These are phyloP conservation scores for Anaeramoeba flamelloides DNA, from an alignment of 78 protist species.

Conservation along the genomic window DNA sequence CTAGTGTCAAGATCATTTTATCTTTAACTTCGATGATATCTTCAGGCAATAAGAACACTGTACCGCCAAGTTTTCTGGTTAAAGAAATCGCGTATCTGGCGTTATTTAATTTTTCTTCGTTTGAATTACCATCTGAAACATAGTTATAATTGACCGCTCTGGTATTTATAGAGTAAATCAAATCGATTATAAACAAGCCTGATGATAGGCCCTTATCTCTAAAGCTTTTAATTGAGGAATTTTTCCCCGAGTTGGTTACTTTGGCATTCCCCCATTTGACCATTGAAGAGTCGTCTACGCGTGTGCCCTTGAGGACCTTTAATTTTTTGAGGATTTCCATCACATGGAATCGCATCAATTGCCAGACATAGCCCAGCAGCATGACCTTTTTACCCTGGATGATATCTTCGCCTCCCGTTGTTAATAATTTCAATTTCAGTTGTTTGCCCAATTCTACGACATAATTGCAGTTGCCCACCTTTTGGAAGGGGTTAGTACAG, in stretches of 20 bases:
- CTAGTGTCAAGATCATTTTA: constrained; percentile 10
- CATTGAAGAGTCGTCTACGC: too few species aligned
- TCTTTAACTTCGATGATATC: constrained; percentile 11
- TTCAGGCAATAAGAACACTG: constrained; percentile 11
- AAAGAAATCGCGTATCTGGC: constrained; percentile 15
- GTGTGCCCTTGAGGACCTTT: too few species aligned
- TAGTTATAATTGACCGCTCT: constrained; percentile 3
- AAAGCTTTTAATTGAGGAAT: too few species aligned
- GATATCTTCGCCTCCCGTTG: too few species aligned
- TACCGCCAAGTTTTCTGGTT: constrained; percentile 3
- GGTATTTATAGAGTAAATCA: constrained; percentile 2
- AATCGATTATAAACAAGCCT: background rate
- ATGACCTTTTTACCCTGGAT: too few species aligned
- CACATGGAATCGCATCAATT: too few species aligned
- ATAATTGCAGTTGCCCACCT: constrained; percentile 54
- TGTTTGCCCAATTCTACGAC: constrained; percentile 31
- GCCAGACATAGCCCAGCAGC: too few species aligned
- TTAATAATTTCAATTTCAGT: constrained; percentile 35
- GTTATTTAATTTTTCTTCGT: constrained; percentile 44
- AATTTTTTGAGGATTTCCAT: too few species aligned
- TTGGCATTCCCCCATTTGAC: too few species aligned
- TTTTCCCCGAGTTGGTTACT: too few species aligned
- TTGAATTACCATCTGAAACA: background rate
- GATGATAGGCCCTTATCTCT: too few species aligned
- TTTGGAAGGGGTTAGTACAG: constrained; percentile 10